phyloP scores from a whole-genome alignment of 495 filamentous ascomycete species.

The Neurospora sp. region DNA sequence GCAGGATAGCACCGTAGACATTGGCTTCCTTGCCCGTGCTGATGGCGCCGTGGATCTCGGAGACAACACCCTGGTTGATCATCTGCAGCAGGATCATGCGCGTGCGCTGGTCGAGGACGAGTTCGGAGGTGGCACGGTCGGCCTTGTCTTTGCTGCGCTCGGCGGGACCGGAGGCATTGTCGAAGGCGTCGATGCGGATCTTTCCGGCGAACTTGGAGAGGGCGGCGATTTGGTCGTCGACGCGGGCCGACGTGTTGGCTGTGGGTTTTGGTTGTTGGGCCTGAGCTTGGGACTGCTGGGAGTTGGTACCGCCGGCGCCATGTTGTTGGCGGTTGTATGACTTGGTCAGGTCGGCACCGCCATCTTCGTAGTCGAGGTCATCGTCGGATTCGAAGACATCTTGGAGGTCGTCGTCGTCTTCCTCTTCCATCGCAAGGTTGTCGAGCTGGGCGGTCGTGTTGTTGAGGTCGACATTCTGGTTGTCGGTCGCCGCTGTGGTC shows the following conservation, averaged over 20 bases:
- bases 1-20: slow-evolving; percentile 61
- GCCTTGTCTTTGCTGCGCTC: slow-evolving; percentile 61
- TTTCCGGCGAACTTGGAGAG: slow-evolving; percentile 82
- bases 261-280: slow-evolving; percentile 51
- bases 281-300: slow-evolving; percentile 6
- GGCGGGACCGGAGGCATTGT: slow-evolving; percentile 31
- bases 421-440: slow-evolving; percentile 16
- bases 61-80: slow-evolving; percentile 80
- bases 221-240: slow-evolving; percentile 81
- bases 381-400: slow-evolving; percentile 47
- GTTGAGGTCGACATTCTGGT: slow-evolving; percentile 28
- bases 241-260: slow-evolving; percentile 62
- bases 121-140: slow-evolving; percentile 85
- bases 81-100: slow-evolving; percentile 92
- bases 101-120: slow-evolving; percentile 86
- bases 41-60: slow-evolving; percentile 78
- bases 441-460: slow-evolving; percentile 18
- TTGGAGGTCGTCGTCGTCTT: slow-evolving; percentile 31
- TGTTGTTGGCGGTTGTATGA: slow-evolving; percentile 80
- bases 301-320: slow-evolving; percentile 10
- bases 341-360: slow-evolving; percentile 69
- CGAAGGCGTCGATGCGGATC: slow-evolving; percentile 68
- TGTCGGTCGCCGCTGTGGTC: slow-evolving; percentile 7
- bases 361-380: slow-evolving; percentile 50
- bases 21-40: slow-evolving; percentile 97